A percentile compares a stretch with the other conserved stretches of the same genome.
phyloP scores from a whole-genome alignment of 352 stramenopile species.

The Phytopythium oedochilum region DNA sequence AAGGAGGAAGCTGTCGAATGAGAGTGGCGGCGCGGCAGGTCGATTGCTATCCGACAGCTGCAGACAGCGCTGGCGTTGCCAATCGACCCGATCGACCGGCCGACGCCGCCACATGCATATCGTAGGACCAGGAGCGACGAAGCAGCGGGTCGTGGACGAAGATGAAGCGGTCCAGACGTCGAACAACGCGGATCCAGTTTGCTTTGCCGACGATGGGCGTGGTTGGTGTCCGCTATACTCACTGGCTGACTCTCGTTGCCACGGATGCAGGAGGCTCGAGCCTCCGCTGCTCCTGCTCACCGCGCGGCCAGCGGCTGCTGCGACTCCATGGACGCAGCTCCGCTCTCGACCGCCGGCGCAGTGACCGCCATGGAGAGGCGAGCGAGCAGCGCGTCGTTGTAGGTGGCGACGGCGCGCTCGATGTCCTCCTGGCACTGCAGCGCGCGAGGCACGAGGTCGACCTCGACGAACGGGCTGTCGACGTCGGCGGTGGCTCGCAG shows the following conservation, averaged over 20 bases:
- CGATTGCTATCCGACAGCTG: neutral
- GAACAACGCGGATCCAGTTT: neutral
- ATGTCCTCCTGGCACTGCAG: constrained; percentile 41
- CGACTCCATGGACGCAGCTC: neutral
- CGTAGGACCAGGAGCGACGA: neutral
- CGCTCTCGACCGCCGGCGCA: neutral
- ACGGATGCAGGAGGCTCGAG: neutral
- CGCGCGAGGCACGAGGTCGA: constrained; percentile 30
- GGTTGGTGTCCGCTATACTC: neutral
- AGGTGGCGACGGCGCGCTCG: constrained; percentile 24
- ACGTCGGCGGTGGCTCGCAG: constrained; percentile 25
- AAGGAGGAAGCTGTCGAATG: neutral
- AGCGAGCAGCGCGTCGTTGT: constrained; percentile 37
- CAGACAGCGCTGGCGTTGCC: neutral
- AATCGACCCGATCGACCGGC: neutral
- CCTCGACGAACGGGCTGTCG: constrained; percentile 32
- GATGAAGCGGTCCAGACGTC: neutral
- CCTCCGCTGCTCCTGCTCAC: too few relatives aligned
- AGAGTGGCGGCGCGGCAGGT: neutral
- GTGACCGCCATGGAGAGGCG: constrained; percentile 12
- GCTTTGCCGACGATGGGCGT: too few relatives aligned
- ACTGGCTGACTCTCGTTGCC: neutral
- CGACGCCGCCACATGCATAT: neutral
- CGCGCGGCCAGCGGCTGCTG: constrained; percentile 1
- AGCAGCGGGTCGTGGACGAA: neutral